These are phyloP conservation scores for Kwoniella pini DNA, from an alignment of 768 basidiomycete genomes.

Conservation along the genomic window DNA sequence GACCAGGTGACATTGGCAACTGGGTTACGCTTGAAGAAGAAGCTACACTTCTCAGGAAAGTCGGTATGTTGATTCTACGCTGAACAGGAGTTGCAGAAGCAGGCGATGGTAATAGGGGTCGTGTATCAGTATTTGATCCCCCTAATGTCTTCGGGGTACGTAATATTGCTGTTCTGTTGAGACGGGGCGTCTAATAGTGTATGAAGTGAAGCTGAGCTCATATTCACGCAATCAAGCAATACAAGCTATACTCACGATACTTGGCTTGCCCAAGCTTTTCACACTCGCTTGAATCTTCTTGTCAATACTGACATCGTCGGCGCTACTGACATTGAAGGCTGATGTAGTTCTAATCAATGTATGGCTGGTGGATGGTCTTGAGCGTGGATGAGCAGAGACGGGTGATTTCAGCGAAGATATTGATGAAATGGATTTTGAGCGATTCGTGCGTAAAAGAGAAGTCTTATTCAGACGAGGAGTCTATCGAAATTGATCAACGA, in stretches of 20 bases:
- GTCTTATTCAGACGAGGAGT: slow-evolving; percentile 27
- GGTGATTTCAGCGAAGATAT: not conserved
- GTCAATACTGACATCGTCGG: not conserved
- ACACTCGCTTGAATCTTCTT: slow-evolving; percentile 21
- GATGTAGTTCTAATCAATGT: slow-evolving; percentile 17
- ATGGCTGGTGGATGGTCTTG: slow-evolving; percentile 1
- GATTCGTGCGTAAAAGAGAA: slow-evolving; percentile 7
- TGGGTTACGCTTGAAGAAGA: not conserved
- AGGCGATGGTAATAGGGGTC: no score
- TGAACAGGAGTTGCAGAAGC: no score
- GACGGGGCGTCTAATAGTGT: slow-evolving; percentile 23
- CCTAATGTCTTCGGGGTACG: slow-evolving; percentile 17
- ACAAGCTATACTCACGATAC: slow-evolving; percentile 24
- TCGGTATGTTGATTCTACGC: not conserved
- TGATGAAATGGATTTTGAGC: slow-evolving; percentile 6
- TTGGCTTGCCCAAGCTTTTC: slow-evolving; percentile 33
- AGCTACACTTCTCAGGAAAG: not conserved
- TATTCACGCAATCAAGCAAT: not conserved
- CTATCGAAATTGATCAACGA: slow-evolving; percentile 12
- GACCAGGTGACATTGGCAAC: not conserved
- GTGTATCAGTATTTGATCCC: no score
- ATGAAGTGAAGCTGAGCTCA: not conserved
- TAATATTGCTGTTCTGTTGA: slow-evolving; percentile 31
- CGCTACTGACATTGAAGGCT: slow-evolving; percentile 10
- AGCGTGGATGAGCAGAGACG: not conserved